Conservation (phyloP, 106 monocot genomes). For the Dioscorea zingiberensis region DNA sequence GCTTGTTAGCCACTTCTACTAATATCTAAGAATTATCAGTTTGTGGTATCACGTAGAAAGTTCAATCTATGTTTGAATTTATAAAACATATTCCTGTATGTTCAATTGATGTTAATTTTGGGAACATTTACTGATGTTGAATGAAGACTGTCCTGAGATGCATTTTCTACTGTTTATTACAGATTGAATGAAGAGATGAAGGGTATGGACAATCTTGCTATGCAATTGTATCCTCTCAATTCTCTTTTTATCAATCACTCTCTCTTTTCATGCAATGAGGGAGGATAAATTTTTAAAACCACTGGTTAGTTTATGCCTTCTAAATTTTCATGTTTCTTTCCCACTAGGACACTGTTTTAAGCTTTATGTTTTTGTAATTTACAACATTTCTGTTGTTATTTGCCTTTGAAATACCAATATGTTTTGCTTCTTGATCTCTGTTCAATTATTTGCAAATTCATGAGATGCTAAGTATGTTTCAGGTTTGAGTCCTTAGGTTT, state of each 20-base stretch:
- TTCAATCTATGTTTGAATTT: no score
- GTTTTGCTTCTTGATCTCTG: not conserved
- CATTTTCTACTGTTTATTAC: not conserved
- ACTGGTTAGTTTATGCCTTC: not conserved
- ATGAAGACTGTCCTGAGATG: no score
- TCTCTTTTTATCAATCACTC: not conserved
- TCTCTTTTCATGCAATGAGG: not conserved
- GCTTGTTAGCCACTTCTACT: no score
- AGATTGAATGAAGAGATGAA: conserved; percentile 80
- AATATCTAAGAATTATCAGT: no score
- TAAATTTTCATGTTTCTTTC: not conserved
- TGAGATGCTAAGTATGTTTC: not conserved
- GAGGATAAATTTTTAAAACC: not conserved
- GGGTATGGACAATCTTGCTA: conserved; percentile 53
- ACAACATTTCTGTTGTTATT: not conserved
- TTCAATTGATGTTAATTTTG: no score
- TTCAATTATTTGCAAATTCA: not conserved
- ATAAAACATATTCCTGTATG: no score
- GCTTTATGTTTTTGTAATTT: not conserved
- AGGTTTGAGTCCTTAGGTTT: not conserved
- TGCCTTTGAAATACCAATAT: not conserved
- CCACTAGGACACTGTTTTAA: not conserved
- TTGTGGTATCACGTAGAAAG: no score
- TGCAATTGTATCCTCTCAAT: conserved; percentile 59
- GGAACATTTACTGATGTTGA: no score